Evolutionary conservation across 2,329 filamentous ascomycete genomes (phyloP).

Genomic region (Colletotrichum noveboracense): DNA sequence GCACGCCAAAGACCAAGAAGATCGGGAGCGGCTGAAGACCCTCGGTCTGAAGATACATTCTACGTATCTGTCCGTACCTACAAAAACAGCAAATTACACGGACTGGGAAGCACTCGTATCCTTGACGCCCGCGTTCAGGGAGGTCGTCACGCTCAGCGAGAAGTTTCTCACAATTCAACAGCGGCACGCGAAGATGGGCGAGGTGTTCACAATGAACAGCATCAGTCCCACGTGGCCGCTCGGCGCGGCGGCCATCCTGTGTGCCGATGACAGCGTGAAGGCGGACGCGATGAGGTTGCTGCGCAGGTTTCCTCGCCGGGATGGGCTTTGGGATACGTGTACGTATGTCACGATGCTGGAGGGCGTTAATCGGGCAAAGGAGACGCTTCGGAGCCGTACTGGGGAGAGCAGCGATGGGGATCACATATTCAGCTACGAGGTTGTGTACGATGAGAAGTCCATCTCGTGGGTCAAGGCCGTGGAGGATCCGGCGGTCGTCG

Average conservation of each 20-base stretch:
- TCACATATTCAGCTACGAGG: conserved; percentile 1
- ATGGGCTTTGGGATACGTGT: conserved; percentile 48
- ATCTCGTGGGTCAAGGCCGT: conserved; percentile 8
- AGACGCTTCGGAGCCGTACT: background rate
- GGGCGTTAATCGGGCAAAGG: background rate
- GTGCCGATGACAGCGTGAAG: conserved; percentile 39
- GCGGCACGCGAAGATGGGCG: background rate
- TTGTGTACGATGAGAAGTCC: conserved; percentile 13
- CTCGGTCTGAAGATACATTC: conserved; percentile 7
- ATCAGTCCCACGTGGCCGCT: conserved; percentile 42
- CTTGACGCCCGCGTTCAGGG: conserved; percentile 45
- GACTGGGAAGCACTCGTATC: conserved; percentile 36
- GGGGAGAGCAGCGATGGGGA: background rate
- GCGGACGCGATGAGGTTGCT: conserved; percentile 46
- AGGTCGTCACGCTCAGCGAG: background rate
- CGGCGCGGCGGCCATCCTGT: conserved; percentile 45
- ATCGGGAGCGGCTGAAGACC: background rate
- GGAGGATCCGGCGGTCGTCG: background rate
- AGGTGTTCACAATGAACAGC: conserved; percentile 13
- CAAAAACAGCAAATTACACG: conserved; percentile 29
- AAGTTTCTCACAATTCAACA: background rate
- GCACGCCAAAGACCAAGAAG: background rate
- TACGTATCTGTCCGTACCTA: conserved; percentile 30
- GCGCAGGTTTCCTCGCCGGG: conserved; percentile 44
- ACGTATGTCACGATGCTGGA: conserved; percentile 40